Evolutionary conservation across 306 rosid genomes (phyloP), one percentile per base, ranked within the genome.

Genomic region (Vachellia collinsii): DNA sequence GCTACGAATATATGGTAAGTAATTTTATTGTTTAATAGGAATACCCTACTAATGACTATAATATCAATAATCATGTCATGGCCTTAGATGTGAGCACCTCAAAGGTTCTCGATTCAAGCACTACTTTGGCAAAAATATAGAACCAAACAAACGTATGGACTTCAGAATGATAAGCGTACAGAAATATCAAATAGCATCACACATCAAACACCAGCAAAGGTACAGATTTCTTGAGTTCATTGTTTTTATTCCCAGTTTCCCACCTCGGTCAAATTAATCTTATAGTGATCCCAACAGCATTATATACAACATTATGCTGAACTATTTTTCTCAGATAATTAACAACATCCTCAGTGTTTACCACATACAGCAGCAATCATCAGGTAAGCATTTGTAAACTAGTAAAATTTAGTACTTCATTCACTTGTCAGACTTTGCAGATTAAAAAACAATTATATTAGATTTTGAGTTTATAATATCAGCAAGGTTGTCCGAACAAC

Each of bases 331-430:
- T n/a, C 3, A 20, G 23, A 19, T 39, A 19, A 41, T 68, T n/a
- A 6, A 42, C 34, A 68, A 13, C 17, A 68, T n/a, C 37, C 19
- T 64, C 50, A 44, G 34, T 12, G 17, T 65, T n/a, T 64, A n/a
- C 74, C 50, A 20, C 48, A 64, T 53, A 53, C 25, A 53, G 48
- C 65, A 53, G 19, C 48, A 73, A 73, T 37, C 59, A n/a, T 42
- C 50, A 8, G 14, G 36, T 67, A 10, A 19, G 36, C 20, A 37
- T 38, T 65, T 36, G 14, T 17, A 37, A 17, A 37, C 11, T 38
- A 66, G 14, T 38, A 66, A 19, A 38, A 66, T 38, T 17, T 66
- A 66, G 16, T 16, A 17, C 2, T 65, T 16, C 41, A 22, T 38
- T 66, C 39, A 16, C 70, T n/a, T 6, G 41, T 17, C 71, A 38